A percentile compares a stretch with the other conserved stretches of the same genome.
These are phyloP conservation scores for Pouteria glomerata DNA, from an alignment of 148 eudicot genomes.

Conservation along the genomic window DNA sequence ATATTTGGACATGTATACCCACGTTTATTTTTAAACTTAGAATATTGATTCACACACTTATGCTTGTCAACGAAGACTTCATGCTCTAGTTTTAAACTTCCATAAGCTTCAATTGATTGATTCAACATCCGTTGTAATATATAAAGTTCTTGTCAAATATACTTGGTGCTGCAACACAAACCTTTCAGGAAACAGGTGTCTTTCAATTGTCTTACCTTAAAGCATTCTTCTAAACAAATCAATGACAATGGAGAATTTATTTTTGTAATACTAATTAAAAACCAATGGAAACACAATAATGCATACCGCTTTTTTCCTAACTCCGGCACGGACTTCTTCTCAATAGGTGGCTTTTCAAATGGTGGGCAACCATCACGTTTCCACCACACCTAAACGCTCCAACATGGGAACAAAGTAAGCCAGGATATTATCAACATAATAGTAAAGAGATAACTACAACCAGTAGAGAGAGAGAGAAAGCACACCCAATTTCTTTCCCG, in stretches of 20 bases:
- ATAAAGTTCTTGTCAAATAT: neutral
- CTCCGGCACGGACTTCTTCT: slow-evolving; percentile 66
- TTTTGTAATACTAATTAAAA: neutral
- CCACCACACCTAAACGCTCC: slow-evolving; percentile 84
- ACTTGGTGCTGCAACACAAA: neutral
- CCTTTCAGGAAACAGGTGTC: neutral
- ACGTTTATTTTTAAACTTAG: too few relatives aligned
- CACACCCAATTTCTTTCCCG: slow-evolving; percentile 96
- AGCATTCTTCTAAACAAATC: neutral
- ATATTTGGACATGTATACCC: too few relatives aligned
- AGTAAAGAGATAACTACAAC: neutral
- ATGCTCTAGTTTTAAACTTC: neutral
- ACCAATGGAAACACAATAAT: neutral
- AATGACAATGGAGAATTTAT: too few relatives aligned
- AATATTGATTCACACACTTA: too few relatives aligned
- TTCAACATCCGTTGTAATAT: neutral
- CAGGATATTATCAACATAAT: neutral
- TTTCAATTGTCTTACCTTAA: neutral
- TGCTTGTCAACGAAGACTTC: neutral
- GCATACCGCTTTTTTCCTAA: slow-evolving; percentile 74
- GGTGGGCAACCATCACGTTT: slow-evolving; percentile 97
- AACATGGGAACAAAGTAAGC: slow-evolving; percentile 1
- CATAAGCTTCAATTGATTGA: neutral
- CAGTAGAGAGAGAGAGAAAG: neutral
- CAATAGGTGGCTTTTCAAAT: slow-evolving; percentile 74